phyloP scores from a whole-genome alignment of 306 rosid species.

The Hippophae tibetana region DNA sequence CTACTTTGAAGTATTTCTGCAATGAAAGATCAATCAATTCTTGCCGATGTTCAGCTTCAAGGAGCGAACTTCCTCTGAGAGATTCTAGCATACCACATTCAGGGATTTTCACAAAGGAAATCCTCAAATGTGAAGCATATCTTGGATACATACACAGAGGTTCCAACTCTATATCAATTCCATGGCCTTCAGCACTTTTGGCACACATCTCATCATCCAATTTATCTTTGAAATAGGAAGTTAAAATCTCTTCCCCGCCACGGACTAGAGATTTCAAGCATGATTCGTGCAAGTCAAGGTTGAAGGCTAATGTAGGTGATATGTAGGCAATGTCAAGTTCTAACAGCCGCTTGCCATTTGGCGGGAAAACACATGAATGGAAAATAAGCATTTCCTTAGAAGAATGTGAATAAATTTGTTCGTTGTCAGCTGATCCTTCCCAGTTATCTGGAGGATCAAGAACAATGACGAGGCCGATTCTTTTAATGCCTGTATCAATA shows the following conservation, averaged over 20 bases:
- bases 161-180: conserved; percentile 38
- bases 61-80: conserved; percentile 42
- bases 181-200: conserved; percentile 25
- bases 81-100: conserved; percentile 68
- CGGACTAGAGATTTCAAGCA: conserved; percentile 61
- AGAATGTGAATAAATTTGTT: conserved; percentile 24
- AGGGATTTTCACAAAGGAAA: conserved; percentile 76
- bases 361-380: conserved; percentile 52
- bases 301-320: conserved; percentile 74
- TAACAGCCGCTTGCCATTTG: conserved; percentile 12
- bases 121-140: conserved; percentile 72
- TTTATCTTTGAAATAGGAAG: conserved; percentile 51
- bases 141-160: conserved; percentile 43
- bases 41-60: conserved; percentile 67
- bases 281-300: conserved; percentile 64
- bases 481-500: conserved; percentile 36
- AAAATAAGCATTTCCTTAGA: conserved; percentile 48
- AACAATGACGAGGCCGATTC: conserved; percentile 66
- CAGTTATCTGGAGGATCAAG: conserved; percentile 54
- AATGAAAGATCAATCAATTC: conserved; percentile 70
- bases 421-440: conserved; percentile 9
- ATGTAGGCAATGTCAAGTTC: conserved; percentile 47
- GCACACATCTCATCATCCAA: conserved; percentile 24
- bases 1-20: conserved; percentile 67
- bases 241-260: conserved; percentile 44